Evolutionary conservation across 768 basidiomycete species (phyloP), one percentile per base, ranked within the genome.

Genomic region (Leccinellum albellum): DNA sequence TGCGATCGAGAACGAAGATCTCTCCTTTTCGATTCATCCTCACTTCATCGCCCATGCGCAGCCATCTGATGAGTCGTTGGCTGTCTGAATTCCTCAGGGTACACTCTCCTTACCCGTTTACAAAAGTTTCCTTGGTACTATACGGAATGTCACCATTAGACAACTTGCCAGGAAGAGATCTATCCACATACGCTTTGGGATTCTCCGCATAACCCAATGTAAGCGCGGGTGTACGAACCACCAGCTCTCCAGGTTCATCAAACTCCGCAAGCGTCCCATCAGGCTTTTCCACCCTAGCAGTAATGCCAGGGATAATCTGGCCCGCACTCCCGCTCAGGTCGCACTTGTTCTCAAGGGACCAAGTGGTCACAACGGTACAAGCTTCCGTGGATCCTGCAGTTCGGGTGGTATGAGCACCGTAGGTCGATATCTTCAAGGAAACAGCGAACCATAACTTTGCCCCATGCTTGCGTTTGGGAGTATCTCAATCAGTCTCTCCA

Each of bases 31-130:
- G 79, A 59, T 88, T 81, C 64, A 89, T 78, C 61, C 73, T 74
- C 37, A 89, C 88, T 67, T 88, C 86, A 64, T 89, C 87, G 1
- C 87, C 87, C 0, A 86, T 89, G 32, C 79, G 80, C 24, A 88
- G 80, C 86, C 86, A 85, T 26, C 82, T 82, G 56, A 12, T 29
- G 3, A 10, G 47, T 31, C 5, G n/a, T 66, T 45, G 51, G 44
- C 48, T 26, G 37, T 46, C 46, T 32, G 45, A 9, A 29, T 29
- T 13, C 9, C 17, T 13, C 53, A 12, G 21, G 1, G 21, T 1
- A 29, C 7, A 8, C n/a, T n/a, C 33, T 17, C 4, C 51, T 55
- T 56, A 60, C 67, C 75, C 85, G 59, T 85, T 74, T 6, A 81
- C 67, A 63, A 87, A 88, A 2, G 86, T 83, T 63, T 87, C 84